Conservation (phyloP, 495 filamentous ascomycete genomes). For the Saxispiralis lemnorum region DNA sequence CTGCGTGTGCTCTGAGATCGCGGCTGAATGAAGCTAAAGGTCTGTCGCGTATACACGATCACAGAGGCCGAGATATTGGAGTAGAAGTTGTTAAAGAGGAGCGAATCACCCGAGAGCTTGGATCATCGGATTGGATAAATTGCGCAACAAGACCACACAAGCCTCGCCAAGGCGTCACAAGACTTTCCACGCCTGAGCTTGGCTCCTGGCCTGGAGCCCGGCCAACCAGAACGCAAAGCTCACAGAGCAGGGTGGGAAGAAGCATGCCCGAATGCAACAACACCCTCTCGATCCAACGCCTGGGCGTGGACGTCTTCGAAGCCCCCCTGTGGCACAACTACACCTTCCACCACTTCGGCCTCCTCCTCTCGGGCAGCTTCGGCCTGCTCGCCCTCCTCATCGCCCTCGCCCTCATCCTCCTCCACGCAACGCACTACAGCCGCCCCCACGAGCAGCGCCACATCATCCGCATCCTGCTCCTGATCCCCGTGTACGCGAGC, state of each 20-base stretch:
- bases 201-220: too few relatives aligned
- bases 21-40: too few relatives aligned
- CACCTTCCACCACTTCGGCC: slow-evolving; percentile 38
- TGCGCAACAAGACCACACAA: too few relatives aligned
- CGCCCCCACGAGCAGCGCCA: slow-evolving; percentile 71
- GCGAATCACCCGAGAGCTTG: too few relatives aligned
- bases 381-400: slow-evolving; percentile 37
- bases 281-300: slow-evolving; percentile 5
- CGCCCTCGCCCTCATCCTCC: slow-evolving; percentile 49
- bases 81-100: too few relatives aligned
- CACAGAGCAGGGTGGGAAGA: background rate
- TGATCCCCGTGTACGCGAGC: slow-evolving; percentile 71
- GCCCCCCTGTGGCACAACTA: slow-evolving; percentile 18
- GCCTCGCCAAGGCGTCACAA: too few relatives aligned
- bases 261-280: slow-evolving; percentile 15
- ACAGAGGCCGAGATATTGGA: too few relatives aligned
- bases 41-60: too few relatives aligned
- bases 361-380: slow-evolving; percentile 33
- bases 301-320: slow-evolving; percentile 9
- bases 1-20: too few relatives aligned
- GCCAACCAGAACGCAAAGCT: too few relatives aligned
- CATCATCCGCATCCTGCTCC: slow-evolving; percentile 80
- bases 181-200: too few relatives aligned
- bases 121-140: too few relatives aligned
- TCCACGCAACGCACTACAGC: slow-evolving; percentile 68